Evolutionary conservation across 139 green algal species (phyloP).

Genomic region (Coccomyxa sp.): DNA sequence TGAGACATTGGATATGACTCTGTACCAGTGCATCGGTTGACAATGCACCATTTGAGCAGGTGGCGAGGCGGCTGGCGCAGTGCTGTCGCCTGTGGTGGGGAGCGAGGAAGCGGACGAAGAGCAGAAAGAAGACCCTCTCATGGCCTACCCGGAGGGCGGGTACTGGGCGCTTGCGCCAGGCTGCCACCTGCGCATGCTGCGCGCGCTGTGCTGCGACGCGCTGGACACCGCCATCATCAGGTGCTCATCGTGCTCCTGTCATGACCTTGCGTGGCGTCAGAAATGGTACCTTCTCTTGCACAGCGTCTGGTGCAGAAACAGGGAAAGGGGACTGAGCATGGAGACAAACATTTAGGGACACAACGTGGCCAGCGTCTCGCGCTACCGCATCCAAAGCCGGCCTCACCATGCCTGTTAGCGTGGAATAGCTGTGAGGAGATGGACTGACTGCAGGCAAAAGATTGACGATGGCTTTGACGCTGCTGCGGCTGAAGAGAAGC

Average conservation of each 20-base stretch:
- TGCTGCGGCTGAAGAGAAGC: neutral
- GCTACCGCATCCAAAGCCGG: neutral
- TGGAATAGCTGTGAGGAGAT: neutral
- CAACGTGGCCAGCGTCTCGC: neutral
- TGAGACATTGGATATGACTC: neutral
- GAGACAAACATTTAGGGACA: neutral
- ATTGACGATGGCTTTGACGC: neutral
- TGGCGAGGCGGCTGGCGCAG: neutral
- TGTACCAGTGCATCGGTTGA: neutral
- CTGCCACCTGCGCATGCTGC: conserved; percentile 32
- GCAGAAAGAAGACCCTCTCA: neutral
- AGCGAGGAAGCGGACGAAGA: neutral
- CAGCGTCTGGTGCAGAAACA: neutral
- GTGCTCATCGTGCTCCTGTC: neutral
- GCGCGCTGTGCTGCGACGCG: conserved; percentile 29
- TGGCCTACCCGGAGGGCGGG: neutral
- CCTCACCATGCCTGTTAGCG: neutral
- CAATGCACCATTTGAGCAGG: neutral
- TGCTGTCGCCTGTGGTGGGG: neutral
- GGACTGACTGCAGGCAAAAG: neutral
- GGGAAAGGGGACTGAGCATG: too few relatives aligned
- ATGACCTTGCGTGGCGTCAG: neutral
- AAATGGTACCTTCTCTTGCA: neutral
- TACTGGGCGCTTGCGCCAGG: conserved; percentile 37
- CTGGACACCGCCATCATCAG: conserved; percentile 34